Evolutionary conservation across 2,329 filamentous ascomycete species (phyloP), one percentile per base, ranked within the genome.

Genomic region (Atkinsonella texensis): DNA sequence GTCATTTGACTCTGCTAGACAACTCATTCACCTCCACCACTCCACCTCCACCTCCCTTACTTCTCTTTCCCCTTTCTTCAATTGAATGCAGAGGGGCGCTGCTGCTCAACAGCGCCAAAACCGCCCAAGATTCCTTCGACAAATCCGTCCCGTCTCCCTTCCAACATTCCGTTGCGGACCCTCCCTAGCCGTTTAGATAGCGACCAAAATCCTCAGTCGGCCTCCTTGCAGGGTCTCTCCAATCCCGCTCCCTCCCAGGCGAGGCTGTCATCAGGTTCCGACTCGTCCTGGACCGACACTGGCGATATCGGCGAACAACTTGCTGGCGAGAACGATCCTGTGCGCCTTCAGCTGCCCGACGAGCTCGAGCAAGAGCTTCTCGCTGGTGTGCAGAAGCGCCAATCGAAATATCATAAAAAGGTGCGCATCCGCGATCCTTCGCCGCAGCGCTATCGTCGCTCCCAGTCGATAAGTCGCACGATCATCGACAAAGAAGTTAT

Each of bases 281-380:
- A 74, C 56, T 88, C 84, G 53, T 81, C 87, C 61, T 96, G 89
- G 89, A 90, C 87, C 65, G 89, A 96, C 69, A 95, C 91, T 44
- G 91, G 89, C 64, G 93, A 97, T 70, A 81, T 97, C 62, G 89
- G 88, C 63, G 91, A 96, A 73, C 91, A 94, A 76, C 77, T 90
- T 60, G 86, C 81, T 62, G 84, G 87, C 74, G 82, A 83, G 63
- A 82, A 91, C 70, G 88, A 95, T 67, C 87, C 89, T 54, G 76
- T 95, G 59, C 83, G 80, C 60, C 79, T 82, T 60, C 83, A 80
- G 62, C 75, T 91, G 54, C 75, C 76, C 63, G 74, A 81, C 60
- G 82, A 82, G 59, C 69, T 85, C 53, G 81, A 87, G 66, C 79
- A 76, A 61, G 77, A 81, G 60, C 71, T 77, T 51, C 73, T 83